These are phyloP conservation scores for Phoma sp. DNA, from an alignment of 2,329 filamentous ascomycete species.

Conservation along the genomic window DNA sequence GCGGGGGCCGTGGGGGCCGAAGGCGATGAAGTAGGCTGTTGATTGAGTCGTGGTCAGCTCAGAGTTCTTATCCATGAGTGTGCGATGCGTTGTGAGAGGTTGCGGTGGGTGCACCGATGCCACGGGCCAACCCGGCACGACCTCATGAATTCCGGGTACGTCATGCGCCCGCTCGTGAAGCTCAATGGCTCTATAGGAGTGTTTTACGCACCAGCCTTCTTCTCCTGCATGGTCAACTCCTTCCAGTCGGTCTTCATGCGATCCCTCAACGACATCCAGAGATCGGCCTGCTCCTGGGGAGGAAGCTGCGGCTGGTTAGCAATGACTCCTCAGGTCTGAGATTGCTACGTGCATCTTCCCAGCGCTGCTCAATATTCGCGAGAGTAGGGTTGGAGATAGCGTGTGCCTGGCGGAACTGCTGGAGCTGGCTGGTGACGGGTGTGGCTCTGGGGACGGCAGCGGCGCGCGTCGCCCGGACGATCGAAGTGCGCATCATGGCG, in stretches of 20 bases:
- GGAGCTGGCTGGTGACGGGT: conserved; percentile 52
- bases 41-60: conserved; percentile 31
- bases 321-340: too few relatives aligned
- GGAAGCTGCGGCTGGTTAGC: conserved; percentile 58
- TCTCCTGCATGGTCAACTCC: conserved; percentile 93
- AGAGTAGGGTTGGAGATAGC: conserved; percentile 98
- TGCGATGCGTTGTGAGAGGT: conserved; percentile 15
- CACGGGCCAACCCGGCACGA: conserved; percentile 29
- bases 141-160: conserved; percentile 36
- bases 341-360: conserved; percentile 71
- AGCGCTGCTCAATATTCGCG: conserved; percentile 98
- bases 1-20: conserved; percentile 94
- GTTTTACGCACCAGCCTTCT: conserved; percentile 90
- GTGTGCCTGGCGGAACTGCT: conserved; percentile 73
- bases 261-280: conserved; percentile 98
- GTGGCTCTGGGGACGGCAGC: conserved; percentile 43
- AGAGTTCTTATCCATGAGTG: conserved; percentile 17
- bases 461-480: conserved; percentile 49
- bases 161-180: conserved; percentile 33
- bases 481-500: conserved; percentile 51
- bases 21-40: conserved; percentile 98
- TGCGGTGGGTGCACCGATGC: conserved; percentile 16
- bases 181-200: conserved; percentile 20
- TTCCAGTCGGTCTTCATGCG: conserved; percentile 99
- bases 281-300: conserved; percentile 97